Base-by-base conservation (phyloP, 1,139 yeast species). In the Candida sanyaensis region DNA sequence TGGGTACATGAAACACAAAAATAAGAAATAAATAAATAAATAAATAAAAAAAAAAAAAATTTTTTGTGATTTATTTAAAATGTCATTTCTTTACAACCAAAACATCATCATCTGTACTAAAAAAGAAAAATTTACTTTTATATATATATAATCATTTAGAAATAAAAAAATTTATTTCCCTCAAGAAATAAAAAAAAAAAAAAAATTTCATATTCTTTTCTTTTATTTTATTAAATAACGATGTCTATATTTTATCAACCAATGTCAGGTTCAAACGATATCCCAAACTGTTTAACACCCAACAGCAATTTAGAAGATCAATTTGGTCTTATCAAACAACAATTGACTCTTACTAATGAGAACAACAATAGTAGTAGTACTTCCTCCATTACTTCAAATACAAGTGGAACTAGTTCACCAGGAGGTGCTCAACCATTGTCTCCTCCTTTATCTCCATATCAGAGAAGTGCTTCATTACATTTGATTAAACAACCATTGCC, bases 381-480 rank as follows among this genome's bases (percentile, higher is more conserved):
- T n/a, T 21, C 38, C 13, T 23, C 38, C 28, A 36, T 4, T 36
- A 21, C 28, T 10, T 9, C 38, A 7, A 36, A 11, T 23, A 10
- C 17, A 11, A 36, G 38, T 36, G 36, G 28, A 11, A 31, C 17
- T 32, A 17, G 41, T 28, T 37, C 42, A 6, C 37, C 42, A 27
- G 11, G 36, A 27, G 43, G 37, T 2, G 41, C 46, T 33, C 56
- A 46, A 47, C 50, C 46, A 42, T 81, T 85, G 47, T 83, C 88
- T 2, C 89, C 89, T 10, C 89, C 89, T 37, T 67, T 83, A 52
- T 83, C 88, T 2, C 89, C 89, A 43, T 80, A 77, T 59, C 82
- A 76, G 44, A 61, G 73, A 49, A 54, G 48, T 38, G 51, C 49
- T 13, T 41, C 43, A 10, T 50, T 54, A 29, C 36, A 44, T 23